Base-by-base conservation (phyloP, 768 basidiomycete genomes). In the Suillus plorans region DNA sequence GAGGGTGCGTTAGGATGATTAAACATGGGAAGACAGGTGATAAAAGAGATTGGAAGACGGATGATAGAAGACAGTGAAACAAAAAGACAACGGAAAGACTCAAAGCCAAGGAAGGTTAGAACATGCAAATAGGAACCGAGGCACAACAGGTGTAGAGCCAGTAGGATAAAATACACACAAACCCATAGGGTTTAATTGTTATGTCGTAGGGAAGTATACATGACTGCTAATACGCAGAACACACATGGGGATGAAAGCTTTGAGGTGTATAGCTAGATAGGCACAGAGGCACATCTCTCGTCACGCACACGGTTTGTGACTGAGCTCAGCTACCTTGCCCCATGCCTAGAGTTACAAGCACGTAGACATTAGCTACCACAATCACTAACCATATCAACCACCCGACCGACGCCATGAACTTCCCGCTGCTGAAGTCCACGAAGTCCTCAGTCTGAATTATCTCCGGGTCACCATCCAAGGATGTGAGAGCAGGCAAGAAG, bases 331-430 rank as follows among this genome's bases (percentile, higher is more conserved):
- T 41, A 22, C 66, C 68, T 63, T 76, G 57, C 8, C 84, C 83
- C 70, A 82, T 67, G 5, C 74, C 84, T 50, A 94, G 77, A 45
- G 82, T 82, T 13, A 87, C 81, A 64, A 96, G 81, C 5, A 89
- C 92, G 72, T 95, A 95, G 37, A 84, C 70, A 69, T 96, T 94
- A 34, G 93, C 94, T 9, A 84, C 76, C 9, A 89, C 73, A 28
- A 95, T 80, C 6, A 93, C 68, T 13, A 88, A 68, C 82, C 89
- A 94, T 37, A 94, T 85, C 20, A 77, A 18, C 66, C 78, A 83
- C 4, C 87, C 91, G 18, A 90, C 41, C 5, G 66, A 65, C 18
- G 80, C 86, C 44, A 82, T 73, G 36, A 87, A 44, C 75, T 78
- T 82, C 28, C 85, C 82, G 66, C 82, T 91, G 71, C 88, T 89